These are phyloP conservation scores for Aaosphaeria arxii DNA, from an alignment of 2,329 filamentous ascomycete species.

Conservation along the genomic window DNA sequence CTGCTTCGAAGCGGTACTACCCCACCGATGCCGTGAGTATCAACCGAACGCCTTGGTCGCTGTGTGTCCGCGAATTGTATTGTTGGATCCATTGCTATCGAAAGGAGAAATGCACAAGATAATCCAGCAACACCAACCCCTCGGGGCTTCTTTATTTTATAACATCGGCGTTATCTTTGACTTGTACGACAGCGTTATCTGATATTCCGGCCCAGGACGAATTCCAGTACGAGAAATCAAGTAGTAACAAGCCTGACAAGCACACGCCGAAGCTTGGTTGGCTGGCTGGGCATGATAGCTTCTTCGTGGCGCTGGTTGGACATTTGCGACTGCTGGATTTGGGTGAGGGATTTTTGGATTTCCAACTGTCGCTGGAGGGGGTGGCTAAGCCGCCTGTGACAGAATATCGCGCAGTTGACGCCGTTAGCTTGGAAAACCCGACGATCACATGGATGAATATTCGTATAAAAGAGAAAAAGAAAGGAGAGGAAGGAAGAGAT, in stretches of 20 bases:
- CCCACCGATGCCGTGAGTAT: slow-evolving; percentile 14
- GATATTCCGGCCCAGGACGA: neutral
- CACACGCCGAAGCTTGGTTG: slow-evolving; percentile 13
- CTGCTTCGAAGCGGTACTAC: slow-evolving; percentile 20
- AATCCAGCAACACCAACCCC: neutral
- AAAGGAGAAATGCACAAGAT: neutral
- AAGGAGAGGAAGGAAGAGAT: too few species aligned
- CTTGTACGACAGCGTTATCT: slow-evolving; percentile 8
- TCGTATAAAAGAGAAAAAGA: too few species aligned
- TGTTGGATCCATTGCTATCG: slow-evolving; percentile 17
- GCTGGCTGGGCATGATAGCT: slow-evolving; percentile 3
- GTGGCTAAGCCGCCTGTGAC: too few species aligned
- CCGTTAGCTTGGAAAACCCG: too few species aligned
- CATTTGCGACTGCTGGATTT: too few species aligned
- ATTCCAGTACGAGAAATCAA: slow-evolving; percentile 12
- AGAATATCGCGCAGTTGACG: too few species aligned
- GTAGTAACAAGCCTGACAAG: slow-evolving; percentile 15
- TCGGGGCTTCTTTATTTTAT: neutral
- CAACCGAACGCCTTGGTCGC: slow-evolving; percentile 7
- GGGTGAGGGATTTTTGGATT: too few species aligned
- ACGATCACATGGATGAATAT: too few species aligned
- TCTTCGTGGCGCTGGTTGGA: too few species aligned
- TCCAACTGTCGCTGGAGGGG: too few species aligned
- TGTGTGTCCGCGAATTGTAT: slow-evolving; percentile 17
- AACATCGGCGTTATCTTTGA: slow-evolving; percentile 3